Evolutionary conservation across 768 basidiomycete species (phyloP).

Genomic region (Candolleomyces aberdarensis): DNA sequence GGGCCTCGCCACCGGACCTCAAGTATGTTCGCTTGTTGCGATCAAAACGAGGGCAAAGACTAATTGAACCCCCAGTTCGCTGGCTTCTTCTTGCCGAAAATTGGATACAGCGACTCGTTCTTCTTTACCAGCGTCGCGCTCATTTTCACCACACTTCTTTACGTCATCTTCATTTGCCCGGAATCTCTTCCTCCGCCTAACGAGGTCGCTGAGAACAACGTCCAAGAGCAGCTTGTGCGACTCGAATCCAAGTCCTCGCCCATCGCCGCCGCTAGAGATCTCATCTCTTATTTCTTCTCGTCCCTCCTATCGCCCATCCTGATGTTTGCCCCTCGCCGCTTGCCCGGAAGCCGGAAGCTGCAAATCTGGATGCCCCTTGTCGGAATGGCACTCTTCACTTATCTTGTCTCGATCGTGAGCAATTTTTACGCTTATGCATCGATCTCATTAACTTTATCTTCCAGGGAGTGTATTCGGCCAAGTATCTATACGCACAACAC

Average conservation of each 20-base stretch:
- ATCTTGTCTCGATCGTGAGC: constrained; percentile 63
- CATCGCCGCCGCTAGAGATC: constrained; percentile 21
- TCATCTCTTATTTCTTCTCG: constrained; percentile 28
- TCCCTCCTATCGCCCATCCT: constrained; percentile 62
- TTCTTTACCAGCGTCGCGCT: constrained; percentile 44
- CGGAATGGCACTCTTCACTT: constrained; percentile 59
- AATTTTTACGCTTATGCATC: not conserved
- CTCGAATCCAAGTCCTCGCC: constrained; percentile 32
- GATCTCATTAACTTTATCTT: constrained; percentile 1
- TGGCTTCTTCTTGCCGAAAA: constrained; percentile 54
- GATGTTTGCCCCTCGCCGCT: constrained; percentile 61
- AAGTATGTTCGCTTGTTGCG: constrained; percentile 40
- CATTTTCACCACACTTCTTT: constrained; percentile 33
- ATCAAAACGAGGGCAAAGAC: not conserved
- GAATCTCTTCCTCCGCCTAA: constrained; percentile 40
- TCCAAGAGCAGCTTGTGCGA: constrained; percentile 18
- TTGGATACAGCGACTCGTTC: constrained; percentile 46
- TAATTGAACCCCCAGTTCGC: constrained; percentile 28
- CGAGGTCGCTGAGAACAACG: constrained; percentile 10
- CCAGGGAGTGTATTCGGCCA: constrained; percentile 68
- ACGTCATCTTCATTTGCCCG: constrained; percentile 46
- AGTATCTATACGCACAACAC: constrained; percentile 77
- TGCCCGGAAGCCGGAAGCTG: constrained; percentile 38
- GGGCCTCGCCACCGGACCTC: constrained; percentile 78
- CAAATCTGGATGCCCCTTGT: constrained; percentile 78